These are phyloP conservation scores for Yarrowia phangngaensis DNA, from an alignment of 805 yeast genomes.

Conservation along the genomic window DNA sequence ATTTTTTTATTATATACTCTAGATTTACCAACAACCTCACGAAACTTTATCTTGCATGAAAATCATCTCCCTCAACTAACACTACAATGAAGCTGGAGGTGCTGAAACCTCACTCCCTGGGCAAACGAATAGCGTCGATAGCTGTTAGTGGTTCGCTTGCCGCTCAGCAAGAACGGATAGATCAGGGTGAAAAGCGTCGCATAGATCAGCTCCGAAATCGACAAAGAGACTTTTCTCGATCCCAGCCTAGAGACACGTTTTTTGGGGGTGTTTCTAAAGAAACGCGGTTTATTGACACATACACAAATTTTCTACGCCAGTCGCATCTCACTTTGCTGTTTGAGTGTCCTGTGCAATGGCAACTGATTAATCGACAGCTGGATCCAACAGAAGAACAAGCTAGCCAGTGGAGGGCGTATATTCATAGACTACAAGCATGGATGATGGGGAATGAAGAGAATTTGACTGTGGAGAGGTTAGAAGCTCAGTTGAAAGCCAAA, in stretches of 20 bases:
- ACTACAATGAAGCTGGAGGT: conserved; percentile 16
- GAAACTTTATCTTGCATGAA: no score
- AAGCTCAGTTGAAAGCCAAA: background rate
- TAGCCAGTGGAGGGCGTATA: conserved; percentile 1
- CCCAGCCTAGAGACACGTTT: background rate
- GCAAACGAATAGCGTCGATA: conserved; percentile 19
- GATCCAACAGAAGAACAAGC: conserved; percentile 10
- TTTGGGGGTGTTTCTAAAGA: conserved; percentile 20
- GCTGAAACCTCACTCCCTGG: conserved; percentile 11
- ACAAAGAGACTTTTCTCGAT: conserved; percentile 22
- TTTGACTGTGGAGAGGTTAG: conserved; percentile 4
- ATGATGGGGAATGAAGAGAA: background rate
- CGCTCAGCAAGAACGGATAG: conserved; percentile 3
- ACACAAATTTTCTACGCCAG: conserved; percentile 5
- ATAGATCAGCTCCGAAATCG: conserved; percentile 3
- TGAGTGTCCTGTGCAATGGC: conserved; percentile 23
- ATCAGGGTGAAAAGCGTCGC: background rate
- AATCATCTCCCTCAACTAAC: conserved; percentile 3
- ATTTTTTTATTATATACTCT: no score
- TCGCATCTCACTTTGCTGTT: conserved; percentile 5
- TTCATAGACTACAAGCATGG: conserved; percentile 1
- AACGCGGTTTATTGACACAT: conserved; percentile 25
- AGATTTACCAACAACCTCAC: background rate
- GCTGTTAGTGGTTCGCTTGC: conserved; percentile 9
- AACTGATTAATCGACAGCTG: background rate